Conservation (phyloP, 495 filamentous ascomycete genomes). For the Xanthoparmelia taractica region DNA sequence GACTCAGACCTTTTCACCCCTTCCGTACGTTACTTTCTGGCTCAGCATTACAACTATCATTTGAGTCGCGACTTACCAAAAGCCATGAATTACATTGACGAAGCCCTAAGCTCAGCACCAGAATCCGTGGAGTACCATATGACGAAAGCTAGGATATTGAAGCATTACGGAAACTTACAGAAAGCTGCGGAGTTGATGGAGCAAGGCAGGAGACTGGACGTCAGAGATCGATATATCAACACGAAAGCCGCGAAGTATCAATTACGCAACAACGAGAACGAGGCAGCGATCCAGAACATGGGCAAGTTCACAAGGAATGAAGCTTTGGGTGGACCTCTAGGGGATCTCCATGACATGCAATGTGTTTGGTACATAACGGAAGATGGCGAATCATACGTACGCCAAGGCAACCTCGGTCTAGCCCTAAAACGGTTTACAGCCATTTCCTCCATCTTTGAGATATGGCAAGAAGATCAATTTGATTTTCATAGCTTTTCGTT, state of each 20-base stretch:
- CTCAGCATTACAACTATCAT: constrained; percentile 93
- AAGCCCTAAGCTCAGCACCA: constrained; percentile 64
- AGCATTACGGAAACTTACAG: constrained; percentile 72
- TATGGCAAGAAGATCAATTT: constrained; percentile 97
- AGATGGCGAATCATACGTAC: constrained; percentile 82
- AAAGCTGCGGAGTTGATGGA: constrained; percentile 88
- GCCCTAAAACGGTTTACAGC: constrained; percentile 86
- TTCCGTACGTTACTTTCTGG: constrained; percentile 82
- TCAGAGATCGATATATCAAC: constrained; percentile 93
- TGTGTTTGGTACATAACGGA: constrained; percentile 96
- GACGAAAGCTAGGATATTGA: constrained; percentile 92
- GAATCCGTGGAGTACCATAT: constrained; percentile 85
- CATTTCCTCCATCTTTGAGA: constrained; percentile 86
- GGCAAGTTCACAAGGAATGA: constrained; percentile 92
- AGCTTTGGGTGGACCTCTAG: constrained; percentile 75
- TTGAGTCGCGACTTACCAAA: constrained; percentile 75
- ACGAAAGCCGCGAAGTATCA: constrained; percentile 97
- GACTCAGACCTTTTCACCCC: constrained; percentile 60
- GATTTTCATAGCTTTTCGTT: constrained; percentile 98
- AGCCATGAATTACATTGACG: constrained; percentile 75
- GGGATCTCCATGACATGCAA: constrained; percentile 96
- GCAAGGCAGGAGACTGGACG: constrained; percentile 72
- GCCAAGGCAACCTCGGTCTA: constrained; percentile 72
- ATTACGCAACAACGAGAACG: constrained; percentile 83
- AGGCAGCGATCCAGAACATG: constrained; percentile 78